Conservation (phyloP, 2,329 filamentous ascomycete genomes). For the Fusarium xylarioides region DNA sequence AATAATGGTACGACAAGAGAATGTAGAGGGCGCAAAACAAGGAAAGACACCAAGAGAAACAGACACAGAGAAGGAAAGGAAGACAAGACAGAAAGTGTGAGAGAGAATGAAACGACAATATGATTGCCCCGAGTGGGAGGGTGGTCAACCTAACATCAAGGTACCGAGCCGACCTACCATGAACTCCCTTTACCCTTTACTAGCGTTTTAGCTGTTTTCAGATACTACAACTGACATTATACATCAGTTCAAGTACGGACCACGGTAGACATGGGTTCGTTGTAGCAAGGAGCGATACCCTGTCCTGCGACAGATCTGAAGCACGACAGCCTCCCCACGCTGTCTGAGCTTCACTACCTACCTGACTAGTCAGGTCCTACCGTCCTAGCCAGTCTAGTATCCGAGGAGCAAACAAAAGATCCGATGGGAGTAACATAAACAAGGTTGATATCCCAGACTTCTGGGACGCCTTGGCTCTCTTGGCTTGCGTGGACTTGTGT, state of each 20-base stretch:
- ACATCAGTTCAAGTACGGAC: conserved; percentile 19
- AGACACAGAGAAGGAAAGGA: conserved; percentile 28
- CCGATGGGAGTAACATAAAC: not conserved
- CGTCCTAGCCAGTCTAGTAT: not conserved
- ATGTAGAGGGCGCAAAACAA: conserved; percentile 29
- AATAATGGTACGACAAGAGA: conserved; percentile 17
- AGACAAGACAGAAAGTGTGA: conserved; percentile 23
- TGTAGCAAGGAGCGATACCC: conserved; percentile 41
- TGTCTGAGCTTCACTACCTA: conserved; percentile 33
- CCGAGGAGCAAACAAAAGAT: conserved; percentile 10
- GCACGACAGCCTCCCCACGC: conserved; percentile 48
- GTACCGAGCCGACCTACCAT: not conserved
- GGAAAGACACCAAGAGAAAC: conserved; percentile 28
- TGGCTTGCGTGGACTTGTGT: conserved; percentile 14
- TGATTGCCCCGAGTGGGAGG: conserved; percentile 21
- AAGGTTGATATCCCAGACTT: conserved; percentile 28
- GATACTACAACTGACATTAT: conserved; percentile 22
- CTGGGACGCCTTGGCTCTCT: conserved; percentile 28
- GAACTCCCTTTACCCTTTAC: conserved; percentile 3
- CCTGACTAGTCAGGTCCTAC: conserved; percentile 4
- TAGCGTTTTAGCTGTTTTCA: conserved; percentile 39
- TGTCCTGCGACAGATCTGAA: conserved; percentile 60
- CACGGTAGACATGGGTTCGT: conserved; percentile 28
- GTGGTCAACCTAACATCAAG: conserved; percentile 24
- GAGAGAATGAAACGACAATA: conserved; percentile 37